A percentile compares a stretch with the other conserved stretches of the same genome.
phyloP scores from a whole-genome alignment of 2,329 filamentous ascomycete species.

The Fusarium xyrophilum region DNA sequence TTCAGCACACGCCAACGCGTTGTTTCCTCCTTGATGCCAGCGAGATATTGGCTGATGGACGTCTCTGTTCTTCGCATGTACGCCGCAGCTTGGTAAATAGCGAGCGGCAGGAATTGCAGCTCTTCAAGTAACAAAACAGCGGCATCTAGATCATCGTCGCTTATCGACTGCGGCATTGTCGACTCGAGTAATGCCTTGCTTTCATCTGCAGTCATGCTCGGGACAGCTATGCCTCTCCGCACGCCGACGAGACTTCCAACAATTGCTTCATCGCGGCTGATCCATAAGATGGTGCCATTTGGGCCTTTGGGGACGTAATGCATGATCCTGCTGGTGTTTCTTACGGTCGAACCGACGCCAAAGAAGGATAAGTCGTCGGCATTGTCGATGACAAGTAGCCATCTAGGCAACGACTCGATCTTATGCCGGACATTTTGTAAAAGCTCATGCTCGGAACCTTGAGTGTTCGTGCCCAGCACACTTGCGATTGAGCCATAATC shows the following conservation, averaged over 20 bases:
- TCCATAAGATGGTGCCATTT: conserved; percentile 44
- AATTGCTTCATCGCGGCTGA: conserved; percentile 43
- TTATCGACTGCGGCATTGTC: not conserved
- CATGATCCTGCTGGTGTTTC: not conserved
- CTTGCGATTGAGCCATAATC: conserved; percentile 44
- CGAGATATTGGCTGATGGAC: conserved; percentile 38
- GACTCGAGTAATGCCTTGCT: conserved; percentile 9
- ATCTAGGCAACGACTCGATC: conserved; percentile 32
- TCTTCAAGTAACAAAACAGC: conserved; percentile 28
- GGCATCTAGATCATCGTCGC: conserved; percentile 1
- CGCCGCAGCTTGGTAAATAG: conserved; percentile 44
- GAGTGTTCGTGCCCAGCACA: conserved; percentile 31
- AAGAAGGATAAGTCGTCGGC: conserved; percentile 44
- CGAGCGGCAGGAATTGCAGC: conserved; percentile 43
- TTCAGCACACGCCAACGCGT: conserved; percentile 36
- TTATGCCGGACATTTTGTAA: conserved; percentile 16
- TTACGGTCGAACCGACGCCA: conserved; percentile 12
- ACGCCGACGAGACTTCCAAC: conserved; percentile 36
- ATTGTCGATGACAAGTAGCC: conserved; percentile 47
- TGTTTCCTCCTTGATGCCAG: conserved; percentile 31
- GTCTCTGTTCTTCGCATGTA: conserved; percentile 43
- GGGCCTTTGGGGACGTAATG: conserved; percentile 38
- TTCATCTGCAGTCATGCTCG: conserved; percentile 34
- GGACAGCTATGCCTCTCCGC: conserved; percentile 34
- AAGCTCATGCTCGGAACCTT: conserved; percentile 34